Conservation (phyloP, 2,329 filamentous ascomycete genomes). For the Cladosporium sp. region DNA sequence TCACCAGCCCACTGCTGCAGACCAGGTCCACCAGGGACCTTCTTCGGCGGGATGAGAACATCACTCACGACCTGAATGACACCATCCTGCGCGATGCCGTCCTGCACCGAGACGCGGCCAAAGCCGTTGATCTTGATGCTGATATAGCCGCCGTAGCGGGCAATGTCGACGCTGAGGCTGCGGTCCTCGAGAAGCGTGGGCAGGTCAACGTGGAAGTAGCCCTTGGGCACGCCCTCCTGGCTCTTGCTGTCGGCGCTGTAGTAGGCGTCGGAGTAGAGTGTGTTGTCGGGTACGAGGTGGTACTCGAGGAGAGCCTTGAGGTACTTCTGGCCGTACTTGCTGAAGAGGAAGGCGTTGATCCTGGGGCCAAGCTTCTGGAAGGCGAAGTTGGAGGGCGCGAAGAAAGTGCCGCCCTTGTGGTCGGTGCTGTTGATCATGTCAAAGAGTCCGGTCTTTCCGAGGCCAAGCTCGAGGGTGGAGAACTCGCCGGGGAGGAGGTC, state of each 20-base stretch:
- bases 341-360: slow-evolving; percentile 83
- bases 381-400: slow-evolving; percentile 76
- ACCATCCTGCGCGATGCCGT: slow-evolving; percentile 71
- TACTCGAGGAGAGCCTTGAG: slow-evolving; percentile 74
- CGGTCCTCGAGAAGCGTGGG: slow-evolving; percentile 65
- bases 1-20: slow-evolving; percentile 41
- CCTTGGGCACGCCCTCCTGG: slow-evolving; percentile 34
- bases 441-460: slow-evolving; percentile 67
- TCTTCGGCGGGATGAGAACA: slow-evolving; percentile 72
- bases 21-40: slow-evolving; percentile 35
- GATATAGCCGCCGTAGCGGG: slow-evolving; percentile 61
- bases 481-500: slow-evolving; percentile 63
- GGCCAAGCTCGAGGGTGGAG: slow-evolving; percentile 71
- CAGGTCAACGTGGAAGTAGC: slow-evolving; percentile 64
- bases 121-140: slow-evolving; percentile 72
- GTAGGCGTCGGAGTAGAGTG: slow-evolving; percentile 78
- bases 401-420: slow-evolving; percentile 66
- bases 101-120: slow-evolving; percentile 59
- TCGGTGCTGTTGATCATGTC: slow-evolving; percentile 52
- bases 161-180: slow-evolving; percentile 66
- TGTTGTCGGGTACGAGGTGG: slow-evolving; percentile 68
- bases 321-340: slow-evolving; percentile 66
- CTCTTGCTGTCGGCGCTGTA: slow-evolving; percentile 47
- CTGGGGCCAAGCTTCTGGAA: slow-evolving; percentile 67
- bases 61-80: slow-evolving; percentile 72